Evolutionary conservation across 768 basidiomycete genomes (phyloP), one percentile per base, ranked within the genome.

Genomic region (Leccinum broughii): DNA sequence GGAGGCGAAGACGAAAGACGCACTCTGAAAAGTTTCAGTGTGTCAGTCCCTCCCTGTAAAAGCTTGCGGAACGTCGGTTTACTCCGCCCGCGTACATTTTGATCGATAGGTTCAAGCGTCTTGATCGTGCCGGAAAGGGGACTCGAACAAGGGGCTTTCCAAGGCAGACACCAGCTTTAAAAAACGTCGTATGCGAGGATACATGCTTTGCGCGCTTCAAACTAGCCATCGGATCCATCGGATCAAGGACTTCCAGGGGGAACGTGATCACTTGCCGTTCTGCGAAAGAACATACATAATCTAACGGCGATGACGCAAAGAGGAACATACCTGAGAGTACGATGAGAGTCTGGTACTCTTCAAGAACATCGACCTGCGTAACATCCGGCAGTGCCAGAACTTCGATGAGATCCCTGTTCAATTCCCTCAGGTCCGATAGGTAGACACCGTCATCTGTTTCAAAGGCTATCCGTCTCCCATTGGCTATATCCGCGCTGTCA

Each of bases 361-460:
- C 96, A 58, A 99, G 81, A 8, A 99, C 90, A 65, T 98, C 97
- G 8, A 99, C 90, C 77, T 99, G 97, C 1, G 89, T 83, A 15
- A 99, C 96, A 64, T 96, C 93, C 48, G 90, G 79, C 26, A 98
- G 76, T 13, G 89, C 89, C 59, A 99, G 80, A 30, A 99, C 94
- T 75, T 95, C 93, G 28, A 93, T 81, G 0, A 96, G 97, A 24
- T 93, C 92, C 50, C 86, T 84, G 64, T 85, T 85, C 37, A 80
- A 74, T 56, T 92, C 90, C 50, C 85, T 82, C 30, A 97, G 77
- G 72, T 98, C 93, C 28, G 93, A 93, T 61, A 98, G 83, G 72
- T 98, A 99, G 26, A 99, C 90, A 26, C 97, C 97, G 64, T 98
- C 95, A 68, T 95, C 92, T 4, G 96, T 96, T n/a, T 96, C 97